A percentile compares a stretch with the other conserved stretches of the same genome.
Evolutionary conservation across 164 flowering plant genomes (phyloP).

Genomic region (Annona cherimola): DNA sequence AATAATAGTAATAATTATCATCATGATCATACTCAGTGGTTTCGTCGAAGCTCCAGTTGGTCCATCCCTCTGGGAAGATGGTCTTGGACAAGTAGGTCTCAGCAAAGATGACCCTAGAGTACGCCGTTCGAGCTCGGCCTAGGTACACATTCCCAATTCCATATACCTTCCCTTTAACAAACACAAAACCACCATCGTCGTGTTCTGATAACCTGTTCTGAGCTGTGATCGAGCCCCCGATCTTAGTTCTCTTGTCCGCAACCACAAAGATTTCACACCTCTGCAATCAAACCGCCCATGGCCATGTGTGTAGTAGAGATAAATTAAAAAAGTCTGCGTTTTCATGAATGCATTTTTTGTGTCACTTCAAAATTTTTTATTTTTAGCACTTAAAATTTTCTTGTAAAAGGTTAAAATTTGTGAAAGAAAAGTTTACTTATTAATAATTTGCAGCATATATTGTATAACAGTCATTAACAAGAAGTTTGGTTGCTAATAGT

Average conservation of each 20-base stretch:
- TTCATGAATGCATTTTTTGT: too few species aligned
- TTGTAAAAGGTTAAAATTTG: too few species aligned
- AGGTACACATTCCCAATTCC: conserved; percentile 58
- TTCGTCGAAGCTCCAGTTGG: conserved; percentile 71
- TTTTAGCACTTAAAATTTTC: too few species aligned
- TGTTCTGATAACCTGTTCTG: conserved; percentile 40
- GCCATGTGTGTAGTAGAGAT: neutral
- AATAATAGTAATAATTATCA: neutral
- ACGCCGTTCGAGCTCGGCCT: conserved; percentile 73
- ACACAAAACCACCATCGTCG: conserved; percentile 67
- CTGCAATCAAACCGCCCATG: conserved; percentile 47
- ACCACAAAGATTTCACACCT: conserved; percentile 79
- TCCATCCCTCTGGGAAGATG: conserved; percentile 74
- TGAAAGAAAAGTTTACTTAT: too few species aligned
- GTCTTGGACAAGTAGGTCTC: conserved; percentile 68
- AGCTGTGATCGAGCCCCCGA: conserved; percentile 85
- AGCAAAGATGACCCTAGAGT: conserved; percentile 66
- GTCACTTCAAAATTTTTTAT: too few species aligned
- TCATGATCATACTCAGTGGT: conserved; percentile 42
- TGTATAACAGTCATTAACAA: too few species aligned
- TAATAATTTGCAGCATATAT: too few species aligned
- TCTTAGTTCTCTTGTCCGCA: conserved; percentile 41
- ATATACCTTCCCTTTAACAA: conserved; percentile 63
- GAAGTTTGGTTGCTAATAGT: too few species aligned
- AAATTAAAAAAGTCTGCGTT: too few species aligned